Evolutionary conservation across 257 asterid species (phyloP).

Genomic region (Gynochthodes officinalis): DNA sequence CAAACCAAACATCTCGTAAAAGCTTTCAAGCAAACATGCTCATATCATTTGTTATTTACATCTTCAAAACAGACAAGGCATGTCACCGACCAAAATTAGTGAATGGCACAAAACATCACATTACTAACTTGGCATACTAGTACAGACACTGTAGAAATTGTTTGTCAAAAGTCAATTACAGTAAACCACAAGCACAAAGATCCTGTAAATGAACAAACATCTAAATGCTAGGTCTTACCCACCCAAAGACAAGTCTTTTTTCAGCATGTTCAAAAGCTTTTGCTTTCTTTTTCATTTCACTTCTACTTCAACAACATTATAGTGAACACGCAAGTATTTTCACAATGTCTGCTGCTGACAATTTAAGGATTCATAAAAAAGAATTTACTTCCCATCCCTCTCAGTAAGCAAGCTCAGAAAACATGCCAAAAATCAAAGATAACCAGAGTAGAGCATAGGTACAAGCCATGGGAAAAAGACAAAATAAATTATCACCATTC

Average conservation of each 20-base stretch:
- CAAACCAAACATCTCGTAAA: neutral
- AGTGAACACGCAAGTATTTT: neutral
- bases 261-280: neutral
- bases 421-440: neutral
- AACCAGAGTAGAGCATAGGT: neutral
- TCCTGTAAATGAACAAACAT: neutral
- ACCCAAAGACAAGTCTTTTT: neutral
- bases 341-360: neutral
- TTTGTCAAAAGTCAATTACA: neutral
- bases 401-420: neutral
- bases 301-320: neutral
- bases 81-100: neutral
- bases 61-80: no score
- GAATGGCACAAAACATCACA: neutral
- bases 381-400: no score
- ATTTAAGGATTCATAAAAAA: neutral
- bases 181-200: neutral
- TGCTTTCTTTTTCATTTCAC: no score
- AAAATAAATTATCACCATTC: neutral
- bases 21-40: neutral
- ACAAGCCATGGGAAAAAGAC: neutral
- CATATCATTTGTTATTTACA: neutral
- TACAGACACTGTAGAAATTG: neutral
- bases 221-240: neutral
- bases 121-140: neutral